Percentiles rank a stretch among this genome's conserved stretches.
These are phyloP conservation scores for Tricholoma flavovirens DNA, from an alignment of 768 basidiomycete genomes.

Conservation along the genomic window DNA sequence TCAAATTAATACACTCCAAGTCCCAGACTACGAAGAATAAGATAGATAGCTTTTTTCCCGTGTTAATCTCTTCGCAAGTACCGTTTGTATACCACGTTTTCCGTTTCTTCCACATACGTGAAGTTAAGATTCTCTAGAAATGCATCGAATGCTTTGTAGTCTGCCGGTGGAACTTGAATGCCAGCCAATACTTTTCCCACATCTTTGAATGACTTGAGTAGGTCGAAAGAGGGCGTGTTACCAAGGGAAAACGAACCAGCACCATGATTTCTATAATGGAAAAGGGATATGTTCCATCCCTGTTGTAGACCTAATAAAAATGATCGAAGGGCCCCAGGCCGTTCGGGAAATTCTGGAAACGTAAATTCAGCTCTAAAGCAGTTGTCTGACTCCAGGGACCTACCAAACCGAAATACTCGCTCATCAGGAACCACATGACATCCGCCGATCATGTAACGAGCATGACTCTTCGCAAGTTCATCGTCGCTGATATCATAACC, in stretches of 20 bases:
- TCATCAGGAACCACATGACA: constrained; percentile 73
- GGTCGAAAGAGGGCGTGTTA: background rate
- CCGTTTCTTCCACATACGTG: constrained; percentile 87
- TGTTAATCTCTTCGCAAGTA: constrained; percentile 44
- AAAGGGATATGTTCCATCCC: constrained; percentile 93
- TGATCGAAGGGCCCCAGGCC: constrained; percentile 85
- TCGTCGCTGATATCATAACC: constrained; percentile 90
- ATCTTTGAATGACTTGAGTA: constrained; percentile 41
- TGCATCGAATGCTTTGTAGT: constrained; percentile 59
- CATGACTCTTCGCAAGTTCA: constrained; percentile 93
- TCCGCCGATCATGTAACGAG: constrained; percentile 93
- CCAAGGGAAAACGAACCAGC: constrained; percentile 57
- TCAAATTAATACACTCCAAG: background rate
- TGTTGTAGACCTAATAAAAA: constrained; percentile 80
- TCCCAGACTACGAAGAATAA: background rate
- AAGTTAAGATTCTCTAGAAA: constrained; percentile 82
- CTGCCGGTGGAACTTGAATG: constrained; percentile 78
- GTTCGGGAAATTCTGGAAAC: constrained; percentile 84
- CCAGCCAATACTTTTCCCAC: constrained; percentile 91
- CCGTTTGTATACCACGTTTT: constrained; percentile 77
- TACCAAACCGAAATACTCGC: constrained; percentile 89
- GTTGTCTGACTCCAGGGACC: constrained; percentile 22
- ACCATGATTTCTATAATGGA: constrained; percentile 98
- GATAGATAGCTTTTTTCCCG: background rate
- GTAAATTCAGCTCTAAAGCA: constrained; percentile 1